phyloP scores from a whole-genome alignment of 495 filamentous ascomycete genomes.

The Daldinia concentrica region DNA sequence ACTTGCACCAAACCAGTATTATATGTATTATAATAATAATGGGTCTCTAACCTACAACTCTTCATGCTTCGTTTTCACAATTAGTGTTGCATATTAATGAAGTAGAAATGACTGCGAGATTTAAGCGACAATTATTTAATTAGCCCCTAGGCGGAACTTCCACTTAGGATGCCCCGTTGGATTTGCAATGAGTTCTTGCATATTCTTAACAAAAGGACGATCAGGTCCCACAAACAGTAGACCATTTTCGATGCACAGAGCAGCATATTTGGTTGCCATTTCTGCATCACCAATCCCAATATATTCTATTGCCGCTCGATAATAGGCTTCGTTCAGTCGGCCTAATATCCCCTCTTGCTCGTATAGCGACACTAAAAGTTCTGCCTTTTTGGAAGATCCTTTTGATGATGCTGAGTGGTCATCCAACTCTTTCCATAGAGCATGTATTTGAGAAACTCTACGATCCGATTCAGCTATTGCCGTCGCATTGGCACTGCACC shows the following conservation, averaged over 20 bases:
- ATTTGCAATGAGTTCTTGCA: conserved; percentile 43
- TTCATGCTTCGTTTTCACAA: background rate
- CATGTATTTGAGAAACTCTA: conserved; percentile 46
- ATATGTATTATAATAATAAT: background rate
- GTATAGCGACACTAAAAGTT: conserved; percentile 50
- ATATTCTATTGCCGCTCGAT: conserved; percentile 52
- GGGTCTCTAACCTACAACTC: background rate
- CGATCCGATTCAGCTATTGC: conserved; percentile 46
- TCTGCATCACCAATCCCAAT: conserved; percentile 50
- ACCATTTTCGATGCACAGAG: conserved; percentile 47
- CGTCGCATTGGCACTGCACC: conserved; percentile 41
- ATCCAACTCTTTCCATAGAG: conserved; percentile 41
- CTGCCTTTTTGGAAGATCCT: conserved; percentile 49
- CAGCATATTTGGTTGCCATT: conserved; percentile 51
- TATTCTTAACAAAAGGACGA: conserved; percentile 46
- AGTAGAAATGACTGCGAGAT: background rate
- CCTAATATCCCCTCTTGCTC: conserved; percentile 51
- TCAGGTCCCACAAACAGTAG: conserved; percentile 42
- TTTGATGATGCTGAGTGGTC: conserved; percentile 38
- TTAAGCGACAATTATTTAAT: conserved; percentile 3
- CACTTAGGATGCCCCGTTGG: conserved; percentile 46
- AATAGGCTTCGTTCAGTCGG: conserved; percentile 50
- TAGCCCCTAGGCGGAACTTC: conserved; percentile 41
- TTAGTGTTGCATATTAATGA: background rate
- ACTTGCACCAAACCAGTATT: background rate